phyloP scores from a whole-genome alignment of 345 rosid genomes.

The Populus nigra region DNA sequence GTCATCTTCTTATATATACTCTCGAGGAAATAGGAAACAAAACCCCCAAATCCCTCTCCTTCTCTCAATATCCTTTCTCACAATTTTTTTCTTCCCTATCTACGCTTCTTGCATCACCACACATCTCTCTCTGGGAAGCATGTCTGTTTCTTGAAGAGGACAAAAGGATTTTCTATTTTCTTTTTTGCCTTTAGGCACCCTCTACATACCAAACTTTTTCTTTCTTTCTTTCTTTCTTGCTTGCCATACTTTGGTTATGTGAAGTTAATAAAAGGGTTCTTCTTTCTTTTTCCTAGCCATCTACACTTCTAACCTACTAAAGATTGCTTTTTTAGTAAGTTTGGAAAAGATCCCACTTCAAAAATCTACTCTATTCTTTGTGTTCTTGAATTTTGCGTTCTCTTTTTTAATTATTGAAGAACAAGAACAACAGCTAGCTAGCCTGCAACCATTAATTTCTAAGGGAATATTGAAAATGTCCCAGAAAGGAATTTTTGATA shows the following conservation, averaged over 20 bases:
- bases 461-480: conserved; percentile 24
- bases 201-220: not conserved
- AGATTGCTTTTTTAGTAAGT: not conserved
- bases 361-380: not conserved
- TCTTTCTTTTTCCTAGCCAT: not conserved
- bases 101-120: conserved; percentile 28
- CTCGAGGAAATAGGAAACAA: conserved; percentile 33
- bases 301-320: not conserved
- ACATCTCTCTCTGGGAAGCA: conserved; percentile 9
- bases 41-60: conserved; percentile 12
- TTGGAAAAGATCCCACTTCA: conserved; percentile 1
- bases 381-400: not conserved
- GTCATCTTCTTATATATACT: conserved; percentile 57
- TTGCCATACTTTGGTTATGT: not conserved
- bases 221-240: not conserved
- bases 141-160: conserved; percentile 20
- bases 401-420: not conserved
- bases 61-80: not conserved
- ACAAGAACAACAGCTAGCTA: too few species aligned
- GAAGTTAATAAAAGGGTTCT: not conserved
- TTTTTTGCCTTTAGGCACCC: not conserved
- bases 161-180: not conserved
- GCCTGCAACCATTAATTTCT: not conserved
- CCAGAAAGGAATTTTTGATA: conserved; percentile 16
- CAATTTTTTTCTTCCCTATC: not conserved